Evolutionary conservation across 352 stramenopile species (phyloP).

Genomic region (Phytophthora meadii): DNA sequence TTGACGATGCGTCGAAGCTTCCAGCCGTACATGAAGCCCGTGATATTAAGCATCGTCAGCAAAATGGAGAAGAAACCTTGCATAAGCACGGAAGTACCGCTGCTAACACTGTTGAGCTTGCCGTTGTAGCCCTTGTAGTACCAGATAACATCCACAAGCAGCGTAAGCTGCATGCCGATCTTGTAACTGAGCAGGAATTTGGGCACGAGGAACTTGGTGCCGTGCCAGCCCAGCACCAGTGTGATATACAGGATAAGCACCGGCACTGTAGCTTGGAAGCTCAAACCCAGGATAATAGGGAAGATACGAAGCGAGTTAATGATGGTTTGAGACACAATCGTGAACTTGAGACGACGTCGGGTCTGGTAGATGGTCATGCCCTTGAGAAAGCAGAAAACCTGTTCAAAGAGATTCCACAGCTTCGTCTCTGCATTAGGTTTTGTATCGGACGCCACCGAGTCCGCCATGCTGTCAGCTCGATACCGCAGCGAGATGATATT

Average conservation of each 20-base stretch:
- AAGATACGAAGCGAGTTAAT: slow-evolving; percentile 88
- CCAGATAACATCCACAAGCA: slow-evolving; percentile 87
- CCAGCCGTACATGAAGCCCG: slow-evolving; percentile 85
- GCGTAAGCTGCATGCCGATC: slow-evolving; percentile 88
- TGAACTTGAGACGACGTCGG: slow-evolving; percentile 83
- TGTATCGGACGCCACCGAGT: slow-evolving; percentile 78
- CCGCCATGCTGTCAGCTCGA: slow-evolving; percentile 83
- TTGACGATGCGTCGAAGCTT: slow-evolving; percentile 90
- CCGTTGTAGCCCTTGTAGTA: slow-evolving; percentile 90
- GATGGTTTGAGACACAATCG: slow-evolving; percentile 84
- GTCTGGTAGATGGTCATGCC: slow-evolving; percentile 90
- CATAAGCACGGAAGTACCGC: slow-evolving; percentile 83
- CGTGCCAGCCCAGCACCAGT: slow-evolving; percentile 88
- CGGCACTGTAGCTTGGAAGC: slow-evolving; percentile 83
- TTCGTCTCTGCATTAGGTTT: slow-evolving; percentile 64
- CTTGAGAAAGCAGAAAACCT: slow-evolving; percentile 90
- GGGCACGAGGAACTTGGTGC: slow-evolving; percentile 86
- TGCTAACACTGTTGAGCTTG: slow-evolving; percentile 80
- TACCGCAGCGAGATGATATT: slow-evolving; percentile 90
- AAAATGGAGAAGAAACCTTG: slow-evolving; percentile 88
- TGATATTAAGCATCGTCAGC: slow-evolving; percentile 80
- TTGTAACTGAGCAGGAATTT: slow-evolving; percentile 91
- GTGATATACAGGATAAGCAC: slow-evolving; percentile 89
- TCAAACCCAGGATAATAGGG: slow-evolving; percentile 86
- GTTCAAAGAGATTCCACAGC: slow-evolving; percentile 84